Evolutionary conservation across 140 eudicot species (phyloP), one percentile per base, ranked within the genome.

Genomic region (Senecio squalidus): DNA sequence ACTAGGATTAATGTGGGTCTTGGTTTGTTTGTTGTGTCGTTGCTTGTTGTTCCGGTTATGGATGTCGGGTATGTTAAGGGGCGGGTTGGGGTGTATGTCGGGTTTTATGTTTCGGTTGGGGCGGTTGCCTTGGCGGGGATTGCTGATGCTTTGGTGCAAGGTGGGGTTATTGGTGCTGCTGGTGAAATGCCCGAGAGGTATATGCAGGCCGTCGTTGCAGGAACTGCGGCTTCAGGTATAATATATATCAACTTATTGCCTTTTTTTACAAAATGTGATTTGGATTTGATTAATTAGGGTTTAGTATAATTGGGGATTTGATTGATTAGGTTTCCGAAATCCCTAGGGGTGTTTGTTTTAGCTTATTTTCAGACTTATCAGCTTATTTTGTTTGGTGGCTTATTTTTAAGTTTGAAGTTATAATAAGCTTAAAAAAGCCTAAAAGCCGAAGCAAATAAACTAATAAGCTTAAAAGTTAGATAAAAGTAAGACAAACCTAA

Each of bases 181-280:
- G 94, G 97, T 15, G 94, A 90, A 78, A 55, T 90, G 88, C 97
- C 97, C 2, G 95, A 90, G 67, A 71, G 95, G 70, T 90, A 90
- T 65, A 90, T 90, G 97, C 97, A 90, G 49, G 97, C 97, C 26
- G 83, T 83, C 22, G 78, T 83, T 27, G 91, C 97, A 17, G 97
- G 97, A 9, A 86, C 95, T 55, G 95, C 91, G 44, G 94, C 94
- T 78, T 90, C 97, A 30, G 97, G 97, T 90, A 58, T 17, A 17
- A 3, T 3, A 4, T 31, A 31, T 31, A 1, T 10, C 5, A 4
- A 31, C 3, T 3, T 3, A 31, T 63, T 51, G 53, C 1, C 9
- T 5, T 2, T 31, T 31, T 3, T 31, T 31, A n/a, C n/a, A n/a
- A n/a, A n/a, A n/a, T n/a, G n/a, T n/a, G n/a, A n/a, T n/a, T n/a